These are phyloP conservation scores for Chrysoporthe puriensis DNA, from an alignment of 2,329 filamentous ascomycete genomes.

Conservation along the genomic window DNA sequence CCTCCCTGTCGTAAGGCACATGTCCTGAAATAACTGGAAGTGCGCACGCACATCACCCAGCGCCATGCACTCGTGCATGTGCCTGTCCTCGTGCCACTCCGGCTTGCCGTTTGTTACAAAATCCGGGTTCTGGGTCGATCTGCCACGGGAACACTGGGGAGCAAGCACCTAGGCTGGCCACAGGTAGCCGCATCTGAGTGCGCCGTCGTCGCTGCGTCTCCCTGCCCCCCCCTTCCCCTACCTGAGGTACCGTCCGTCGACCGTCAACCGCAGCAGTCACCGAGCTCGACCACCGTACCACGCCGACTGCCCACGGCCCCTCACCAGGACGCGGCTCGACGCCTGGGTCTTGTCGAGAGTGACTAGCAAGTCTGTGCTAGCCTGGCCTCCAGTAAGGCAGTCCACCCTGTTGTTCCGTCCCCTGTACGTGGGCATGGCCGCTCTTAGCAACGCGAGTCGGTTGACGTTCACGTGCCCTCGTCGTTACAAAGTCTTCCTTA, in stretches of 20 bases:
- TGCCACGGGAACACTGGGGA: not conserved
- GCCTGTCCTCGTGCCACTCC: not conserved
- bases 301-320: conserved; percentile 1
- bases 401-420: not conserved
- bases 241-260: not conserved
- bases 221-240: not conserved
- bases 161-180: not conserved
- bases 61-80: conserved; percentile 5
- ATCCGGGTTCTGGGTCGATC: not conserved
- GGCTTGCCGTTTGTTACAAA: not conserved
- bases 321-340: not conserved
- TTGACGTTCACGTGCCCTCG: not conserved
- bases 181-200: conserved; percentile 1
- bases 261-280: not conserved
- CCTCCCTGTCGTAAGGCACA: not conserved
- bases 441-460: not conserved
- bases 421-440: not conserved
- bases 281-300: not conserved
- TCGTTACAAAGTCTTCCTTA: not conserved
- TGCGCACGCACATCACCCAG: not conserved
- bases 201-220: too few relatives aligned
- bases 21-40: not conserved
- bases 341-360: not conserved
- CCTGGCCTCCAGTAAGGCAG: not conserved
- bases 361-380: not conserved